These are phyloP conservation scores for Logfia minima DNA, from an alignment of 129 eudicot species.

Conservation along the genomic window DNA sequence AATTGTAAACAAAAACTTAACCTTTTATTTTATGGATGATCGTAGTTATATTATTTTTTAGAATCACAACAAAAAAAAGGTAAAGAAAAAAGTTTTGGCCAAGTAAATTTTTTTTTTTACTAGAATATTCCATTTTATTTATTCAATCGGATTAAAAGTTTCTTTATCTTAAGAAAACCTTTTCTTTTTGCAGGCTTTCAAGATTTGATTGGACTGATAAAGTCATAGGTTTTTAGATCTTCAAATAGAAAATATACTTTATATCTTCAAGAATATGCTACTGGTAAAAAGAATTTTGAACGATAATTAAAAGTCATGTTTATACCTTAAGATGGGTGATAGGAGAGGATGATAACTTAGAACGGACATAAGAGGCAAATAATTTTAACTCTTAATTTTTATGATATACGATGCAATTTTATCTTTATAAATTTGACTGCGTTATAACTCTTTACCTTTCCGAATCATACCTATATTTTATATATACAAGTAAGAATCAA, in stretches of 20 bases:
- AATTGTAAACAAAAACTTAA: too few relatives aligned
- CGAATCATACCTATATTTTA: too few relatives aligned
- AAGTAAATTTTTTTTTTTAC: constrained; percentile 3
- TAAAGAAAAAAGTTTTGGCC: not conserved
- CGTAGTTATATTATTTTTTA: not conserved
- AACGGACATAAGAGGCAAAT: too few relatives aligned
- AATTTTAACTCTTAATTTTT: too few relatives aligned
- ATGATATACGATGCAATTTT: too few relatives aligned
- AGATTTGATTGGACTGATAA: constrained; percentile 24
- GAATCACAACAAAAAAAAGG: not conserved
- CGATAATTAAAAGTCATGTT: too few relatives aligned
- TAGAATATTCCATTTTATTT: constrained; percentile 16
- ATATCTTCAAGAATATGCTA: not conserved
- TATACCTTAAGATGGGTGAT: too few relatives aligned
- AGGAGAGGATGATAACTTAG: too few relatives aligned
- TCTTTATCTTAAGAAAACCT: constrained; percentile 2
- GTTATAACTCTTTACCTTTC: too few relatives aligned
- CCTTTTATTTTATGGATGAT: not conserved
- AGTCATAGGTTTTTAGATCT: constrained; percentile 22
- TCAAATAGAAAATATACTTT: not conserved
- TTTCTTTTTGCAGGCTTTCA: constrained; percentile 28
- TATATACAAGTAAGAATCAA: too few relatives aligned
- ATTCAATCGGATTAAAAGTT: not conserved
- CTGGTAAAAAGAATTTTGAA: not conserved
- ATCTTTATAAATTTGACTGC: too few relatives aligned